These are phyloP conservation scores for Salvia miltiorrhiza DNA, from an alignment of 257 asterid species.

Conservation along the genomic window DNA sequence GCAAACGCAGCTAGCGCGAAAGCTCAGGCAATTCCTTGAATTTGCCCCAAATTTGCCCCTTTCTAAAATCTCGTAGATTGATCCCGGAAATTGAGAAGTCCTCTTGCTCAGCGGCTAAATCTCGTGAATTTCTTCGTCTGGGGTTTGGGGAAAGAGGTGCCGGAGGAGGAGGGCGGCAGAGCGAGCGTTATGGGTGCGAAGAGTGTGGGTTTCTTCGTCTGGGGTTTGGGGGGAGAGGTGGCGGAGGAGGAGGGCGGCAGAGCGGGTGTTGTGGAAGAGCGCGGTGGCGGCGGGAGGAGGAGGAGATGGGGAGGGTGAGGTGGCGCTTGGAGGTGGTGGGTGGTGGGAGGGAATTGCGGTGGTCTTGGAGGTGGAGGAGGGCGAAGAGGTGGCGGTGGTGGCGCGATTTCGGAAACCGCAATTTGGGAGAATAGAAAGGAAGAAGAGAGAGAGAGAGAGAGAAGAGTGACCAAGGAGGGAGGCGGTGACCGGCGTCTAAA, in stretches of 20 bases:
- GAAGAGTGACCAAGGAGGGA: too few relatives aligned
- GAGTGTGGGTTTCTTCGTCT: slow-evolving; percentile 27
- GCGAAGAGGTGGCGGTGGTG: slow-evolving; percentile 43
- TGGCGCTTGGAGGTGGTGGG: slow-evolving; percentile 25
- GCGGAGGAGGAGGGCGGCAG: slow-evolving; percentile 60
- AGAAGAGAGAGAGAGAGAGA: too few relatives aligned
- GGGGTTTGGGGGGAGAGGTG: slow-evolving; percentile 45
- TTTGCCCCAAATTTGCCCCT: slow-evolving; percentile 81
- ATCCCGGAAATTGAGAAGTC: slow-evolving; percentile 83
- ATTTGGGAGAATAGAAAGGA: too few relatives aligned
- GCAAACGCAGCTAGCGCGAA: too few relatives aligned
- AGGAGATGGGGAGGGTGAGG: too few relatives aligned
- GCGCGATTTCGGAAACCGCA: too few relatives aligned
- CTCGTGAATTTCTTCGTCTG: too few relatives aligned
- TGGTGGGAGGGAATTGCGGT: slow-evolving; percentile 24
- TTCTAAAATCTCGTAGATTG: slow-evolving; percentile 68
- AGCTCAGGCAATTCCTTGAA: slow-evolving; percentile 57
- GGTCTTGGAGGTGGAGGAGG: slow-evolving; percentile 33
- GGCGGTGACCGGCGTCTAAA: too few relatives aligned
- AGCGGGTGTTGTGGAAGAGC: slow-evolving; percentile 63
- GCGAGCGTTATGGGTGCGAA: too few relatives aligned
- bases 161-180: slow-evolving; percentile 25
- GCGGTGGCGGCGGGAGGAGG: slow-evolving; percentile 33
- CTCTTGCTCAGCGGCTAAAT: slow-evolving; percentile 39
- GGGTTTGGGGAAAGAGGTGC: slow-evolving; percentile 42